phyloP scores from a whole-genome alignment of 176 grass and related monocot species.

The Zizania latifolia region DNA sequence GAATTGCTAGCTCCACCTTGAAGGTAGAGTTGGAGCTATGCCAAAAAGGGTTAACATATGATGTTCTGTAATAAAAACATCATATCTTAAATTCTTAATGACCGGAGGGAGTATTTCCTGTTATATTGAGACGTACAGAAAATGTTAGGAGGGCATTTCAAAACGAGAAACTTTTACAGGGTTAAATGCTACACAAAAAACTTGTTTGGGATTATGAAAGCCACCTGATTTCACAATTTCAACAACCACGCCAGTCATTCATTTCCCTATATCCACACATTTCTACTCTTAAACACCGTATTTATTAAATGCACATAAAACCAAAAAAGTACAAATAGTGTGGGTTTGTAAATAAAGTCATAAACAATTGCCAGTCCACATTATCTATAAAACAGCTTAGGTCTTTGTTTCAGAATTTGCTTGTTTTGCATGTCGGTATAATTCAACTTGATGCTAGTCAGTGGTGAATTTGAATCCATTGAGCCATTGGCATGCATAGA shows the following conservation, averaged over 20 bases:
- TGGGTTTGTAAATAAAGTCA: background rate
- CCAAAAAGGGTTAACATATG: too few relatives aligned
- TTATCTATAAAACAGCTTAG: background rate
- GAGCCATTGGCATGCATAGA: background rate
- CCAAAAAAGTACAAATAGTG: background rate
- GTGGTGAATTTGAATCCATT: background rate
- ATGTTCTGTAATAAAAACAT: too few relatives aligned
- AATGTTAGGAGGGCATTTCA: background rate
- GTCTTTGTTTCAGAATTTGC: background rate
- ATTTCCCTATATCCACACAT: background rate
- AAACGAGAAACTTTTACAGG: background rate
- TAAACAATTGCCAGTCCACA: too few relatives aligned
- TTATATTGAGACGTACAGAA: background rate
- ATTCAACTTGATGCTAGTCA: background rate
- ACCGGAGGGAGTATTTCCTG: too few relatives aligned
- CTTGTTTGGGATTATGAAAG: background rate
- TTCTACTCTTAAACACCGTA: background rate
- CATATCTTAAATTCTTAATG: too few relatives aligned
- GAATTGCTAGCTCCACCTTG: too few relatives aligned
- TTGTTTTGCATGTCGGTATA: background rate
- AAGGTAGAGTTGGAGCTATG: too few relatives aligned
- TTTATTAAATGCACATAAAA: slow-evolving; percentile 8
- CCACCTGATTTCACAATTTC: background rate
- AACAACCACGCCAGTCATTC: background rate
- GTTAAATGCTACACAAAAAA: slow-evolving; percentile 1